These are phyloP conservation scores for Cynara cardunculus DNA, from an alignment of 129 eudicot genomes.

Conservation along the genomic window DNA sequence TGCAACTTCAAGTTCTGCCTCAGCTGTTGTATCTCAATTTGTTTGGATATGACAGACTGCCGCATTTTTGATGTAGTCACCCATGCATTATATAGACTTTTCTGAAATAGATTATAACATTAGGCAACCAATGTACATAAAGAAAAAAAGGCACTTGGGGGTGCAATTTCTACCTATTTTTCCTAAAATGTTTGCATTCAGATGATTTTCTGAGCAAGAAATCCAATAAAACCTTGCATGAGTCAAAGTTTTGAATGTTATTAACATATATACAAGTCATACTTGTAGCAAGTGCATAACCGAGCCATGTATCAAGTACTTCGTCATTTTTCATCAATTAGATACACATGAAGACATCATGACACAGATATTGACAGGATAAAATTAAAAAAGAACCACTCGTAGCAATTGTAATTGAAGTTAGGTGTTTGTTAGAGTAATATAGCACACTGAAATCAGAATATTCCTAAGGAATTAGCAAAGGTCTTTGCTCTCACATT, in stretches of 20 bases:
- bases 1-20: conserved; percentile 38
- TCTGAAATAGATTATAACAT: conserved; percentile 42
- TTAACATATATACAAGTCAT: background rate
- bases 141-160: background rate
- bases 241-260: background rate
- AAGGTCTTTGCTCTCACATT: background rate
- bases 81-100: conserved; percentile 67
- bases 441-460: background rate
- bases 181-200: background rate
- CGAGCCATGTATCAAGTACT: background rate
- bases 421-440: background rate
- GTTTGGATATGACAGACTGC: conserved; percentile 43
- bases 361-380: background rate
- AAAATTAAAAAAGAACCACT: background rate
- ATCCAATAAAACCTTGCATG: background rate
- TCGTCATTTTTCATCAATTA: background rate
- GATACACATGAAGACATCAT: background rate
- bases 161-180: background rate
- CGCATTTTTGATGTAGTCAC: conserved; percentile 49
- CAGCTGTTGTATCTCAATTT: conserved; percentile 48
- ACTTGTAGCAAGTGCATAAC: background rate
- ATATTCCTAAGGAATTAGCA: background rate
- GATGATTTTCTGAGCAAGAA: background rate
- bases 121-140: conserved; percentile 9
- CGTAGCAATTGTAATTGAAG: background rate